A percentile compares a stretch with the other conserved stretches of the same genome.
Evolutionary conservation across 306 rosid species (phyloP).

Genomic region (Quercus gilva): DNA sequence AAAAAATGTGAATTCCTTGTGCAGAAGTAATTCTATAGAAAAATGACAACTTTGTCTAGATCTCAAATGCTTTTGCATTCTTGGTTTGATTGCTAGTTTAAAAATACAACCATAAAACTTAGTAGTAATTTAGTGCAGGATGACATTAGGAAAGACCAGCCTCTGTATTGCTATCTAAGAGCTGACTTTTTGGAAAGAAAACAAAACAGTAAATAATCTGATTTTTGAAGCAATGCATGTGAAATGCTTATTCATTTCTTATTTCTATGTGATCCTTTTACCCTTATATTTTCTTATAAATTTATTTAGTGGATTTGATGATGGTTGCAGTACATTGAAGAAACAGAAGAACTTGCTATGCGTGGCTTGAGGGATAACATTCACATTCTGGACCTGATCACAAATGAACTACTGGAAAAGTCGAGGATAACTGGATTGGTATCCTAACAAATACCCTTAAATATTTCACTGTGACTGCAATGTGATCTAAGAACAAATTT

Average conservation of each 20-base stretch:
- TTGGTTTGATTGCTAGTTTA: background rate
- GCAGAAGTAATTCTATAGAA: background rate
- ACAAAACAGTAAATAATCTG: background rate
- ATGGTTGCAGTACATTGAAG: slow-evolving; percentile 84
- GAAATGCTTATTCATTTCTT: background rate
- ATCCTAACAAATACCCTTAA: slow-evolving; percentile 17
- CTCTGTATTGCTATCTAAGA: background rate
- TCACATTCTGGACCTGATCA: slow-evolving; percentile 76
- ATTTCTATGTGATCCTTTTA: background rate
- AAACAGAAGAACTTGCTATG: slow-evolving; percentile 87
- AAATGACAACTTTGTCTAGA: background rate
- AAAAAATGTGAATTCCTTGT: background rate
- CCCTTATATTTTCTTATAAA: background rate
- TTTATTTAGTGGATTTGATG: slow-evolving; percentile 15
- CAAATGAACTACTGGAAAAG: slow-evolving; percentile 67
- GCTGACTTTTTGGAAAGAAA: background rate
- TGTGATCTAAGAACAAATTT: background rate
- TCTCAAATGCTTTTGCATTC: slow-evolving; percentile 6
- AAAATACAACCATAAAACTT: background rate
- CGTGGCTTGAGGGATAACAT: slow-evolving; percentile 70
- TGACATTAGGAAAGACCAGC: background rate
- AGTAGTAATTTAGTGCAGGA: background rate
- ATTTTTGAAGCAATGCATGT: background rate
- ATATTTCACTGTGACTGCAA: background rate
- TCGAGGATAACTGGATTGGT: slow-evolving; percentile 96